These are phyloP conservation scores for Coniella vitis DNA, from an alignment of 2,329 filamentous ascomycete species.

Conservation along the genomic window DNA sequence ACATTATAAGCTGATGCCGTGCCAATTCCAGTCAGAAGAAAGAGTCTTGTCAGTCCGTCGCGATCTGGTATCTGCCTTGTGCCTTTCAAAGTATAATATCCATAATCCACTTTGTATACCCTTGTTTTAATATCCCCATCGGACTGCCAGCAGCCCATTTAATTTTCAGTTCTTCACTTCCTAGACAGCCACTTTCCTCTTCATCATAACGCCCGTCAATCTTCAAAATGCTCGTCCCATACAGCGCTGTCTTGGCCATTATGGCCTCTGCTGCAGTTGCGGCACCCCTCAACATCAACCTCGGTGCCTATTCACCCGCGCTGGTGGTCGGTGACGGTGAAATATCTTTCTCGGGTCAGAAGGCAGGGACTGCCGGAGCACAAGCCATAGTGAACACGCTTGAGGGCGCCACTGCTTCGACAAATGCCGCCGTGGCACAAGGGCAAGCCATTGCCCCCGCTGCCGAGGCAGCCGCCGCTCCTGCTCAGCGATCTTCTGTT, in stretches of 20 bases:
- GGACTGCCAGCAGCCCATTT: background rate
- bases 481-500: conserved; percentile 3
- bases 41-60: too few species aligned
- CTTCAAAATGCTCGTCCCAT: conserved; percentile 12
- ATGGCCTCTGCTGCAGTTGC: conserved; percentile 24
- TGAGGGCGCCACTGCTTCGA: conserved; percentile 38
- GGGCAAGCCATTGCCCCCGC: conserved; percentile 10
- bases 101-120: background rate
- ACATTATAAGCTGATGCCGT: conserved; percentile 7
- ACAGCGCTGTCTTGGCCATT: conserved; percentile 7
- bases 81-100: background rate
- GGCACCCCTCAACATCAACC: conserved; percentile 44
- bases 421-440: conserved; percentile 10
- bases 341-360: conserved; percentile 38
- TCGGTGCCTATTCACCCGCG: conserved; percentile 44
- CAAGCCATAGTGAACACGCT: conserved; percentile 36
- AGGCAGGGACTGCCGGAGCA: conserved; percentile 22
- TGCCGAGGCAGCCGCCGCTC: background rate
- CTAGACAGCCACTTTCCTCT: too few species aligned
- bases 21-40: background rate
- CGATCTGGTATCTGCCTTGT: conserved; percentile 12
- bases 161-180: background rate
- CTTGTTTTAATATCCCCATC: background rate
- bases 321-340: conserved; percentile 48
- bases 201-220: background rate